Base-by-base conservation (phyloP, 495 filamentous ascomycete species). In the Aspergillus taichungensis region DNA sequence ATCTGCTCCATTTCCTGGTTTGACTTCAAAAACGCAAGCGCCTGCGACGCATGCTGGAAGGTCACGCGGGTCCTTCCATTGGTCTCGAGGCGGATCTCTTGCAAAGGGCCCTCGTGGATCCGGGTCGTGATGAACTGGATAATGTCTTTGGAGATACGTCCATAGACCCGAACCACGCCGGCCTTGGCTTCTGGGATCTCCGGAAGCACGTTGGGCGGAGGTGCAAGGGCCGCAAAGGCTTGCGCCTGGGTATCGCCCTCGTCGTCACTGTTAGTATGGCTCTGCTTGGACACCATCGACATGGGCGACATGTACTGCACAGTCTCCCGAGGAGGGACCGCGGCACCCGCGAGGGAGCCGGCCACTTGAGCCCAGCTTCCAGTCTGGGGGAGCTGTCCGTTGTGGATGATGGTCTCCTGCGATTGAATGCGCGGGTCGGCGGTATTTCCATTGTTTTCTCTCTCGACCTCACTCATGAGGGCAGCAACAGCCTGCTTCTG, bases 51-150 rank as follows among this genome's bases (percentile, higher is more conserved):
- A 40, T 60, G 55, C 52, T 62, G 61, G 43, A 66, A 66, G 29
- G 57, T 46, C 12, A 61, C 43, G 1, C 51, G 49, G 8, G 51
- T 46, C 45, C 51, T 53, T 35, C 45, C 41, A 12, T 54, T 52
- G 32, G 54, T 40, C 34, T 56, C 56, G 11, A 60, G 46, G 24
- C 49, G 53, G 28, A 66, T 53, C 11, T 63, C 56, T 28, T 57
- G 54, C 40, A 66, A 40, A 0, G 63, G 53, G 8, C 63, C 63
- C 46, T 66, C 60, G 37, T 64, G 56, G 40, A 66, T 62, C 29
- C 53, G 54, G 10, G 51, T 49, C 9, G 63, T 62, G 13, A 62
- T 45, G 37, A 40, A 51, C n/a, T 52, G 42, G 14, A 62, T 47
- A 27, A 54, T 34, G 34, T 52, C 52, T 27, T 47, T 54, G 30